Evolutionary conservation across 495 filamentous ascomycete species (phyloP).

Genomic region (Penicillium diatomitis): DNA sequence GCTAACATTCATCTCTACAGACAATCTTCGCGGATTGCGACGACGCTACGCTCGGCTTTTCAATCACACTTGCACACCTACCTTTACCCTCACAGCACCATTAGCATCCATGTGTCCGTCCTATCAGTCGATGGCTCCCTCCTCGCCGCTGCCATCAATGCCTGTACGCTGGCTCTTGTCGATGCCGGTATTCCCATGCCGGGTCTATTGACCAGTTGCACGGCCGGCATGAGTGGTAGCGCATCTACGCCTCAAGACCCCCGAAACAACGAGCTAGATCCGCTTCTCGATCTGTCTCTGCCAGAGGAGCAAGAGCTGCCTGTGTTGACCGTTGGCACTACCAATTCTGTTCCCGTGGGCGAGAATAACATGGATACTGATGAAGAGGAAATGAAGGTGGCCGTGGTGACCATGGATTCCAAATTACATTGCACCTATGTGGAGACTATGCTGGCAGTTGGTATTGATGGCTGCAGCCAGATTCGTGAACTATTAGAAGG

Average conservation of each 20-base stretch:
- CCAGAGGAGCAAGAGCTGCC: slow-evolving; percentile 88
- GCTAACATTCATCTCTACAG: slow-evolving; percentile 33
- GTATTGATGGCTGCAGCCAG: slow-evolving; percentile 83
- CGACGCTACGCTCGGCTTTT: slow-evolving; percentile 66
- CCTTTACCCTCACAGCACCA: slow-evolving; percentile 82
- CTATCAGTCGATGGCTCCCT: slow-evolving; percentile 87
- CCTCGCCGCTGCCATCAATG: slow-evolving; percentile 83
- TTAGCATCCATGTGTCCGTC: slow-evolving; percentile 73
- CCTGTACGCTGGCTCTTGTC: slow-evolving; percentile 81
- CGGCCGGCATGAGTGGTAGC: slow-evolving; percentile 64
- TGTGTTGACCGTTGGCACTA: slow-evolving; percentile 73
- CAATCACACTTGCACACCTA: slow-evolving; percentile 66
- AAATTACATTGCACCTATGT: slow-evolving; percentile 64
- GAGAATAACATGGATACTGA: slow-evolving; percentile 30
- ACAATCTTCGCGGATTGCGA: slow-evolving; percentile 70
- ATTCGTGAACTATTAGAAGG: slow-evolving; percentile 65
- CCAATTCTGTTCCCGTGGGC: slow-evolving; percentile 43
- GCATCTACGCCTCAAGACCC: slow-evolving; percentile 45
- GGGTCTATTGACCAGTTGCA: slow-evolving; percentile 83
- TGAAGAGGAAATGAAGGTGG: slow-evolving; percentile 56
- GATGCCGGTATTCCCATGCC: slow-evolving; percentile 94
- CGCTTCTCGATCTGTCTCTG: slow-evolving; percentile 77
- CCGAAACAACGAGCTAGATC: slow-evolving; percentile 66
- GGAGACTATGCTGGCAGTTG: slow-evolving; percentile 87
- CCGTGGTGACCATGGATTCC: slow-evolving; percentile 75